Evolutionary conservation across 139 green algal species (phyloP), one percentile per base, ranked within the genome.

Genomic region (Chlamydomonas sphaeroides): DNA sequence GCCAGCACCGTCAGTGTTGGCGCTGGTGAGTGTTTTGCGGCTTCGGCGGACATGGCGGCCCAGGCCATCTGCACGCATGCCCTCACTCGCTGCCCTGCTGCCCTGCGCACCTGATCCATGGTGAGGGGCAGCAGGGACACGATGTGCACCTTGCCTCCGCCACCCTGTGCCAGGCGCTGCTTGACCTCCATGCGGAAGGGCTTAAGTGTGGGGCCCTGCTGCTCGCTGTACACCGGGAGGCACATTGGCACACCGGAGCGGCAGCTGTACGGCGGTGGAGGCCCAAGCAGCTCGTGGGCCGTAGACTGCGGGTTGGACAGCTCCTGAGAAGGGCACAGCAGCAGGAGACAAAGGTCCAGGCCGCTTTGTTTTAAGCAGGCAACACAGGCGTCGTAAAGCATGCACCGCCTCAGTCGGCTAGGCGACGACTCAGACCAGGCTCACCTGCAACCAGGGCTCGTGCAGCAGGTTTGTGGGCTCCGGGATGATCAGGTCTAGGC

Each of bases 381-480:
- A 45, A 17, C 35, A 67, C 30, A 5, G 30, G 45, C 45, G 45
- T 53, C 45, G 45, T 14, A 53, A 53, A 14, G n/a, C n/a, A n/a
- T n/a, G n/a, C n/a, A n/a, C n/a, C n/a, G n/a, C n/a, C n/a, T n/a
- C n/a, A n/a, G n/a, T n/a, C n/a, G n/a, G n/a, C n/a, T n/a, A 67
- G 61, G 30, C n/a, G 8, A 35, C 30, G 7, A 18, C 4, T 10
- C 45, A 53, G 14, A 14, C 45, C 45, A 28, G 51, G 10, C 71
- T 4, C 53, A 79, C 71, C 23, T 79, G 71, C 53, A 68, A 6
- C 70, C 70, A 78, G 33, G 70, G 70, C 3, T 51, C 49, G 35
- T 78, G 70, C 23, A 78, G 6, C 4, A 67, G 30, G 32, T 25
- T 51, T 21, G 25, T 17, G 2, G 70, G 70, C 51, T 78, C 70